Conservation (phyloP, 2,329 filamentous ascomycete genomes). For the Phialemoniopsis sp. region DNA sequence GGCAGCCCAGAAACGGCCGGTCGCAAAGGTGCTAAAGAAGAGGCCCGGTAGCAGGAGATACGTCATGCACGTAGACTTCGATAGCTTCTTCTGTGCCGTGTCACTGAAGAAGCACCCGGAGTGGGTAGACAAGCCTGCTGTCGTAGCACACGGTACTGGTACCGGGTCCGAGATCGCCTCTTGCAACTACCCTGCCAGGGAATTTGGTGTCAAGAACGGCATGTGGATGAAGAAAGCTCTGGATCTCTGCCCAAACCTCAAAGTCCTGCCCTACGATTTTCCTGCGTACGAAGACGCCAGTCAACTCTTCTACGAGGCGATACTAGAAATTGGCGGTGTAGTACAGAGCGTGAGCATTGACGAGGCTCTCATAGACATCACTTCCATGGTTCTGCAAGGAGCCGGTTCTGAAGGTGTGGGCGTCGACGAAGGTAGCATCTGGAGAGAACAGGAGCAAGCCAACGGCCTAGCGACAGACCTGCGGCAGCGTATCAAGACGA, state of each 20-base stretch:
- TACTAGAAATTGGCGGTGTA: slow-evolving; percentile 72
- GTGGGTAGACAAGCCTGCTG: slow-evolving; percentile 72
- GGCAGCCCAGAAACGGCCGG: slow-evolving; percentile 61
- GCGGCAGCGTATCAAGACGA: slow-evolving; percentile 65
- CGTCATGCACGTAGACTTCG: slow-evolving; percentile 94
- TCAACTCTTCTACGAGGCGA: slow-evolving; percentile 77
- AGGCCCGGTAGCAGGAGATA: slow-evolving; percentile 68
- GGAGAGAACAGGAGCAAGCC: slow-evolving; percentile 74
- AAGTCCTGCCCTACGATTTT: slow-evolving; percentile 94
- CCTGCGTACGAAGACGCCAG: slow-evolving; percentile 92
- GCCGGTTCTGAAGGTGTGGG: slow-evolving; percentile 63
- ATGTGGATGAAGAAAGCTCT: slow-evolving; percentile 98
- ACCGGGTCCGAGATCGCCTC: slow-evolving; percentile 92
- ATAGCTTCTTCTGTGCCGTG: slow-evolving; percentile 96
- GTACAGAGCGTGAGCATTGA: slow-evolving; percentile 98
- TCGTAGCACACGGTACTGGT: slow-evolving; percentile 83
- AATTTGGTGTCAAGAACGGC: slow-evolving; percentile 87
- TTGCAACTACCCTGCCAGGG: slow-evolving; percentile 89
- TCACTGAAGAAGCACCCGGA: slow-evolving; percentile 76
- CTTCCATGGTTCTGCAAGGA: slow-evolving; percentile 60
- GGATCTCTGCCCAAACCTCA: slow-evolving; percentile 78
- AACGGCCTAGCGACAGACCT: slow-evolving; percentile 66
- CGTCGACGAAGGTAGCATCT: slow-evolving; percentile 63
- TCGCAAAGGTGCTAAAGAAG: slow-evolving; percentile 41
- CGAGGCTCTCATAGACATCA: slow-evolving; percentile 86